Percentiles rank a stretch among this genome's conserved stretches.
phyloP scores from a whole-genome alignment of 768 basidiomycete species.

The Leccinum rimulosum region DNA sequence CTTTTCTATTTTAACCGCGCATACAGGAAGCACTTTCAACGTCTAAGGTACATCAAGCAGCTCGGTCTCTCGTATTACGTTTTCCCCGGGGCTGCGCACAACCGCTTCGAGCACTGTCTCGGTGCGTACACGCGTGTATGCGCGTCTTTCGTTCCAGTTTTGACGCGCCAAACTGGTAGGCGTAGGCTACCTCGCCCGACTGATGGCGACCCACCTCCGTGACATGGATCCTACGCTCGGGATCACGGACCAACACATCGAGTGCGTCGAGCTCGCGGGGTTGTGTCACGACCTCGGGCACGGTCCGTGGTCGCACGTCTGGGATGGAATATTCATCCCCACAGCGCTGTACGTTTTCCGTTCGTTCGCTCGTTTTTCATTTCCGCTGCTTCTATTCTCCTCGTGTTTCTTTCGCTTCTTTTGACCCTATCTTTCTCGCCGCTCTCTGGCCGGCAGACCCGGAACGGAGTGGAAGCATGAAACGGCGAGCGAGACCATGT shows the following conservation, averaged over 20 bases:
- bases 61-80: slow-evolving; percentile 75
- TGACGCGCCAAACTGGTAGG: slow-evolving; percentile 40
- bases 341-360: slow-evolving; percentile 43
- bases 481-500: slow-evolving; percentile 80
- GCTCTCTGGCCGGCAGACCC: slow-evolving; percentile 33
- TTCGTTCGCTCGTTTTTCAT: slow-evolving; percentile 23
- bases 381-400: not conserved
- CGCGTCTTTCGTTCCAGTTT: not conserved
- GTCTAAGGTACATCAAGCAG: slow-evolving; percentile 75
- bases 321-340: slow-evolving; percentile 75
- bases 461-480: slow-evolving; percentile 67
- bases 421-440: not conserved
- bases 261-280: slow-evolving; percentile 77
- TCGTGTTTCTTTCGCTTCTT: not conserved
- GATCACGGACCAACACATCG: slow-evolving; percentile 70
- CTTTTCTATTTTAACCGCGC: not conserved
- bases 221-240: slow-evolving; percentile 56
- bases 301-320: slow-evolving; percentile 85
- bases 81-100: slow-evolving; percentile 77
- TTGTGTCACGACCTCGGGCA: slow-evolving; percentile 85
- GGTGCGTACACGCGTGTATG: slow-evolving; percentile 41
- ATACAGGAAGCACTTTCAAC: slow-evolving; percentile 63
- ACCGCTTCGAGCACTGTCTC: slow-evolving; percentile 81
- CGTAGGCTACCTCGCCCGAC: slow-evolving; percentile 68
- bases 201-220: slow-evolving; percentile 57